A percentile compares a stretch with the other conserved stretches of the same genome.
These are phyloP conservation scores for Neurospora sp. DNA, from an alignment of 495 filamentous ascomycete genomes.

Conservation along the genomic window DNA sequence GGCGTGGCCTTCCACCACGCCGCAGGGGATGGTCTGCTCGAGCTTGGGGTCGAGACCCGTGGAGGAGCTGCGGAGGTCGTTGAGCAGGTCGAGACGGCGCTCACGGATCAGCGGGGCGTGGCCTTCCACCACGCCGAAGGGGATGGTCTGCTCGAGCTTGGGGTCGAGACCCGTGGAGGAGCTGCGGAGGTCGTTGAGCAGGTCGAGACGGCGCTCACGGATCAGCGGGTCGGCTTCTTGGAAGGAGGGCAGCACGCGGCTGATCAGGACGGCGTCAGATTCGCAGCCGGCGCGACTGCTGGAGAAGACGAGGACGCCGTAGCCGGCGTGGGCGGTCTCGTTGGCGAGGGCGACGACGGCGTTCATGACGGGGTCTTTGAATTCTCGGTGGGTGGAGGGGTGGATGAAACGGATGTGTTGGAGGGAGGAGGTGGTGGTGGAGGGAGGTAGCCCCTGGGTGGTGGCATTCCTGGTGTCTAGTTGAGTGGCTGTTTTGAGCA, in stretches of 20 bases:
- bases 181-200: slow-evolving; percentile 59
- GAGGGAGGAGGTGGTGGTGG: slow-evolving; percentile 22
- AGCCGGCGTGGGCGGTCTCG: slow-evolving; percentile 55
- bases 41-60: no score
- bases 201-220: slow-evolving; percentile 50
- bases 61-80: no score
- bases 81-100: no score
- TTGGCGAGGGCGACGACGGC: slow-evolving; percentile 58
- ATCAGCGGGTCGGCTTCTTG: slow-evolving; percentile 35
- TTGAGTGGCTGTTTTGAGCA: slow-evolving; percentile 53
- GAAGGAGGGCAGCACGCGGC: slow-evolving; percentile 46
- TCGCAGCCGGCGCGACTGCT: slow-evolving; percentile 58
- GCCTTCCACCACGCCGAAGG: slow-evolving; percentile 58
- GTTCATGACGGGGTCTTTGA: slow-evolving; percentile 55
- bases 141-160: slow-evolving; percentile 52
- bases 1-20: no score
- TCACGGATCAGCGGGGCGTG: no score
- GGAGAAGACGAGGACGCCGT: slow-evolving; percentile 69
- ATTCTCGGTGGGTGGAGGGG: slow-evolving; percentile 46
- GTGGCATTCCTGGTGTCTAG: slow-evolving; percentile 30
- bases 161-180: slow-evolving; percentile 58
- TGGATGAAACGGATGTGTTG: slow-evolving; percentile 36
- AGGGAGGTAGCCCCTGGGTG: slow-evolving; percentile 5
- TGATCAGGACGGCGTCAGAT: slow-evolving; percentile 51
- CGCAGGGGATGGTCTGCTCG: no score